Conservation (phyloP, 2,329 filamentous ascomycete species). For the Penicillium italicum region DNA sequence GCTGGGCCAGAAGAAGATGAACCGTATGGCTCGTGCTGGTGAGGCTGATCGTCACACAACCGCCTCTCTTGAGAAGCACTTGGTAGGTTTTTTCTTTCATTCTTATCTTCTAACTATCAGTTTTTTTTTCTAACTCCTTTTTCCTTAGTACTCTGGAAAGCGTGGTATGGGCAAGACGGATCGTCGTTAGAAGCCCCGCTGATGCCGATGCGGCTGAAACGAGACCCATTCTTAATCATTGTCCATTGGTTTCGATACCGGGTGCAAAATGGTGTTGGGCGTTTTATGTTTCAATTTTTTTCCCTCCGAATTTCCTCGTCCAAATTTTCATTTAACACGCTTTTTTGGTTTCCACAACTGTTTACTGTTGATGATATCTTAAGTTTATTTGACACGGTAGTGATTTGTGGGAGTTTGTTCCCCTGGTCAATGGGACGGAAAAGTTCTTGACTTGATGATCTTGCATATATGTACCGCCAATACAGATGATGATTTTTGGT, state of each 20-base stretch:
- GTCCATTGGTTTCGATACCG: conserved; percentile 29
- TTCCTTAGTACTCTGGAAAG: conserved; percentile 73
- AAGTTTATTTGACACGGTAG: conserved; percentile 12
- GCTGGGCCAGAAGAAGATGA: conserved; percentile 96
- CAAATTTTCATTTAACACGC: conserved; percentile 19
- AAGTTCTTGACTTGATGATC: conserved; percentile 29
- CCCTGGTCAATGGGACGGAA: conserved; percentile 24
- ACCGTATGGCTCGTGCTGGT: conserved; percentile 93
- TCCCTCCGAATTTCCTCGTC: conserved; percentile 8
- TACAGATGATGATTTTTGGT: conserved; percentile 20
- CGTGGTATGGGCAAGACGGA: conserved; percentile 85
- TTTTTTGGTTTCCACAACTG: conserved; percentile 11
- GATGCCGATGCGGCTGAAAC: conserved; percentile 23
- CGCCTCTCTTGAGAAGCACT: conserved; percentile 79
- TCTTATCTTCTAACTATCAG: background rate
- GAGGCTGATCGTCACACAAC: conserved; percentile 90
- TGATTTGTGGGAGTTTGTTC: conserved; percentile 18
- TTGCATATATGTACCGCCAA: conserved; percentile 22
- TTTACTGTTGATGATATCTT: conserved; percentile 16
- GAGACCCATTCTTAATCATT: conserved; percentile 31
- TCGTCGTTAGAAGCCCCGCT: conserved; percentile 34
- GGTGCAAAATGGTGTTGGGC: conserved; percentile 32
- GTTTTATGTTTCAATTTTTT: conserved; percentile 11
- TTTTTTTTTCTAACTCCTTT: conserved; percentile 29
- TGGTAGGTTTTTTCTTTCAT: conserved; percentile 59